Conservation (phyloP, 345 rosid species). For the Orychophragmus violaceus region DNA sequence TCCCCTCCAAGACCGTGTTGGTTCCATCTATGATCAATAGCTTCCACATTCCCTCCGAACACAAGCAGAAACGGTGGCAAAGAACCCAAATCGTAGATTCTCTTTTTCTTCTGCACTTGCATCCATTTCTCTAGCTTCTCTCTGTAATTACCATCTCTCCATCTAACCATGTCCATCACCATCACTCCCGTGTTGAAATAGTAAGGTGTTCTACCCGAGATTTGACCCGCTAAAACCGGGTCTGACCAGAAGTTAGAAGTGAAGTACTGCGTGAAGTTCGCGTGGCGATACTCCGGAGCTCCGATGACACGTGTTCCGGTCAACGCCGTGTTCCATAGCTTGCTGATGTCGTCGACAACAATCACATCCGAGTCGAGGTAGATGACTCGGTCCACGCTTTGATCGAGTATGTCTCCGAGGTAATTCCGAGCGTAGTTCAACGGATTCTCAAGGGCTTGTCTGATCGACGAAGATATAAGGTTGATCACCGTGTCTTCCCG, state of each 20-base stretch:
- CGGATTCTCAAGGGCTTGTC: slow-evolving; percentile 87
- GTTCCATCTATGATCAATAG: slow-evolving; percentile 88
- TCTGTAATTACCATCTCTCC: slow-evolving; percentile 79
- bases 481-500: slow-evolving; percentile 80
- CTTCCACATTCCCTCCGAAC: slow-evolving; percentile 76
- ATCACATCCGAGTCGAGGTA: slow-evolving; percentile 93
- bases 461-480: slow-evolving; percentile 78
- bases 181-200: slow-evolving; percentile 99
- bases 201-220: slow-evolving; percentile 56
- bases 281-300: slow-evolving; percentile 97
- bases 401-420: slow-evolving; percentile 73
- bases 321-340: slow-evolving; percentile 62
- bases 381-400: slow-evolving; percentile 80
- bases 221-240: slow-evolving; percentile 52
- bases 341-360: slow-evolving; percentile 73
- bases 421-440: slow-evolving; percentile 88
- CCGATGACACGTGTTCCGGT: slow-evolving; percentile 67
- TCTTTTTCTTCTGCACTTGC: slow-evolving; percentile 60
- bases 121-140: slow-evolving; percentile 77
- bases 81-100: slow-evolving; percentile 92
- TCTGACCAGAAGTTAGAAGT: slow-evolving; percentile 80
- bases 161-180: slow-evolving; percentile 85
- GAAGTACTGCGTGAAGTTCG: slow-evolving; percentile 86
- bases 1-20: slow-evolving; percentile 97
- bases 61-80: slow-evolving; percentile 86